phyloP scores from a whole-genome alignment of 208 protist species.

The Leishmania turanica region DNA sequence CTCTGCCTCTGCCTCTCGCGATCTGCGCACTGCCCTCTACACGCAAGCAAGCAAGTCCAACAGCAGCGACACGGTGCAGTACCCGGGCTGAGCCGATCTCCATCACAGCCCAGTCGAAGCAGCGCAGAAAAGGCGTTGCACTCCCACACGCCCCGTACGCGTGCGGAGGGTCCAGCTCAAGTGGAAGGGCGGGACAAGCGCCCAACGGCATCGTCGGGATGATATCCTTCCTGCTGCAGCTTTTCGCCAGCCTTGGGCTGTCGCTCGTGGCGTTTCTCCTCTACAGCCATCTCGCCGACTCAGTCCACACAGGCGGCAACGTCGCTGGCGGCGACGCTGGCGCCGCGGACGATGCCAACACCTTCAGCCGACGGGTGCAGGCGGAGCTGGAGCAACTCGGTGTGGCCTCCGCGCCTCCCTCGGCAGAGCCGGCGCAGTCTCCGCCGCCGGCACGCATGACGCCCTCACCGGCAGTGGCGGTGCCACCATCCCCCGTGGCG shows the following conservation, averaged over 20 bases:
- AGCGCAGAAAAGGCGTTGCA: neutral
- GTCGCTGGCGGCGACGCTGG: neutral
- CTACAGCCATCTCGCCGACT: slow-evolving; percentile 22
- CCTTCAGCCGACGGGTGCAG: slow-evolving; percentile 8
- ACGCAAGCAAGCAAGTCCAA: neutral
- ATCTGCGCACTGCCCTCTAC: neutral
- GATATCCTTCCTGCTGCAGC: slow-evolving; percentile 18
- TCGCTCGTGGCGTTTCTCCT: slow-evolving; percentile 16
- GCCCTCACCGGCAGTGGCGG: neutral
- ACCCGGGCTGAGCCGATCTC: neutral
- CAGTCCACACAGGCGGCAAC: neutral
- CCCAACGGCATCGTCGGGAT: slow-evolving; percentile 1
- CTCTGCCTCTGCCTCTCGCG: neutral
- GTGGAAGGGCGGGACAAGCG: neutral
- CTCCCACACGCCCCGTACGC: neutral
- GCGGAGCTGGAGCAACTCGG: slow-evolving; percentile 12
- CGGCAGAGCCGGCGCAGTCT: neutral
- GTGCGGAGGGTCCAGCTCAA: neutral
- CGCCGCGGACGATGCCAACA: neutral
- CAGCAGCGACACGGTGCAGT: neutral
- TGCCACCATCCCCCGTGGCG: neutral
- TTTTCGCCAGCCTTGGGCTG: slow-evolving; percentile 21
- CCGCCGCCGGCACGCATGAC: neutral
- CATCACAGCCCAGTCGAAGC: neutral
- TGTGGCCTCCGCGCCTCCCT: neutral